Base-by-base conservation (phyloP, 1,284 basidiomycete species). In the Moniliella sp. region DNA sequence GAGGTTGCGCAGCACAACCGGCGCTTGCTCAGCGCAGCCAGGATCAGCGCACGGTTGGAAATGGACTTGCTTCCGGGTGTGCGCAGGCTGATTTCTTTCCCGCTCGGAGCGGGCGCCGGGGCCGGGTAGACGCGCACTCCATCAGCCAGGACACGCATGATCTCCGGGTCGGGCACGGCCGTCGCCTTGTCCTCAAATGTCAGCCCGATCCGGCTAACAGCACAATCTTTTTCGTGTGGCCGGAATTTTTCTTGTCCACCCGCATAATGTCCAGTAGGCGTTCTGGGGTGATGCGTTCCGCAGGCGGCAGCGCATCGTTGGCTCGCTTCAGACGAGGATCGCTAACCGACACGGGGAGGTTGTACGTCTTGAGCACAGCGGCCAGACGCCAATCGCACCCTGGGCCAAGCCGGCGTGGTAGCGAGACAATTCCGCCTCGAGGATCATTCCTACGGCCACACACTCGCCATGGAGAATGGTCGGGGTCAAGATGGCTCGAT, bases 231-330 rank as follows among this genome's bases (percentile, higher is more conserved):
- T 91, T 93, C 49, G 76, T 73, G 25, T 35, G 71, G 53, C 34
- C 88, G 36, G 75, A 76, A 61, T 97, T 97, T 70, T 99, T 97
- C 70, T 99, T 97, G 70, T 99, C 88, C 40, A 97, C 75, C 42
- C 71, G 71, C 71, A 74, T 74, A 57, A 93, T 79, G 62, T 94
- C 83, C 28, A 97, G 69, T 10, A 99, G 68, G 13, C 73, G 70
- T 38, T 81, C 75, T 32, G n/a, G n/a, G 73, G 43, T 79, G 76
- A 41, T 78, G 75, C 27, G 66, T 52, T 43, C 42, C n/a, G n/a
- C n/a, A n/a, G n/a, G n/a, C n/a, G n/a, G n/a, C n/a, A n/a, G n/a
- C n/a, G n/a, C n/a, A n/a, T n/a, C n/a, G n/a, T n/a, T n/a, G n/a
- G n/a, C n/a, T n/a, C n/a, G n/a, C n/a, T n/a, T n/a, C 31, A 59